A percentile compares a stretch with the other conserved stretches of the same genome.
These are phyloP conservation scores for Calonectria ilicicola DNA, from an alignment of 2,329 filamentous ascomycete species.

Conservation along the genomic window DNA sequence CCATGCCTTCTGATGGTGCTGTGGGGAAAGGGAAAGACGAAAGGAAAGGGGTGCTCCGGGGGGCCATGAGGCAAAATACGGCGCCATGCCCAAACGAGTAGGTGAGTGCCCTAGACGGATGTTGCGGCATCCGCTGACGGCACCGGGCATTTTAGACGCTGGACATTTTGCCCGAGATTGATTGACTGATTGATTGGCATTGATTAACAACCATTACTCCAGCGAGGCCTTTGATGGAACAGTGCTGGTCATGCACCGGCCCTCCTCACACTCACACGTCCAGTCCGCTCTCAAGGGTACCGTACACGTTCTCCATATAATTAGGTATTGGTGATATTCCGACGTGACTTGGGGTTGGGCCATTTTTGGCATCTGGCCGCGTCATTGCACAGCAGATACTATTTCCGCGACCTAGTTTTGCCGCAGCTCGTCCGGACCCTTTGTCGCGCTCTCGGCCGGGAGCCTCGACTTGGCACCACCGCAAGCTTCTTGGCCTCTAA, in stretches of 20 bases:
- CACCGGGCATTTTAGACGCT: not conserved
- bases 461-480: slow-evolving; percentile 18
- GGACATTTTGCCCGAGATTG: slow-evolving; percentile 17
- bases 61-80: slow-evolving; percentile 7
- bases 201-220: slow-evolving; percentile 2
- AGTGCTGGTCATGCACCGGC: not conserved
- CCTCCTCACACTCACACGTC: too few species aligned
- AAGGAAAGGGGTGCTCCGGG: slow-evolving; percentile 12
- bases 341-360: not conserved
- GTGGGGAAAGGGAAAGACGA: slow-evolving; percentile 14
- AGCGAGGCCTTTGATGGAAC: not conserved
- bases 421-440: slow-evolving; percentile 3
- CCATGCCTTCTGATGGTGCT: slow-evolving; percentile 11
- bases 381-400: slow-evolving; percentile 5
- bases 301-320: slow-evolving; percentile 4
- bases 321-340: slow-evolving; percentile 1
- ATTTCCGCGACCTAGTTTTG: not conserved
- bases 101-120: slow-evolving; percentile 31
- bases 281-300: not conserved
- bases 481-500: slow-evolving; percentile 6
- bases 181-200: slow-evolving; percentile 14
- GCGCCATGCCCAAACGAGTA: slow-evolving; percentile 40
- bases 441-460: slow-evolving; percentile 18
- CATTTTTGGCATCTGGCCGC: not conserved
- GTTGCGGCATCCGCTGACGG: slow-evolving; percentile 32